Base-by-base conservation (phyloP, 2,329 filamentous ascomycete species). In the Aureobasidium musti region DNA sequence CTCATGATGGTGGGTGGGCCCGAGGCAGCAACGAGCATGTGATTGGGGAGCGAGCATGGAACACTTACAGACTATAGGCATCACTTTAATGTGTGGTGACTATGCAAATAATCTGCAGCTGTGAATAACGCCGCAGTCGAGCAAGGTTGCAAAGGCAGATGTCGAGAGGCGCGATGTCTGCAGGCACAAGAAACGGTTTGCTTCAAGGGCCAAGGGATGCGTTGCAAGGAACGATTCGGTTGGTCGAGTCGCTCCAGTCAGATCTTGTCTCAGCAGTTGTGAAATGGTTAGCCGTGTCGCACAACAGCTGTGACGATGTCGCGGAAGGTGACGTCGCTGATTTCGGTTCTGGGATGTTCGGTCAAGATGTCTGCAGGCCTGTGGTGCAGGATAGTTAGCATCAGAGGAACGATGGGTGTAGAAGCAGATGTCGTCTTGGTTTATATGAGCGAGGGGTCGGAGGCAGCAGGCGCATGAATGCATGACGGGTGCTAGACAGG, bases 41-140 rank as follows among this genome's bases (percentile, higher is more conserved):
- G 61, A 64, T 7, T 53, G 43, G 35, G 21, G n/a, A 5, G 63
- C n/a, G 30, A 26, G 37, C 7, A 50, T 28, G 47, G 23, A 8
- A 39, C 21, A 68, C 67, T 68, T 47, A 68, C 67, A 66, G 67
- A 68, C 57, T 61, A 66, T 56, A 61, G 63, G 63, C 67, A 68
- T 68, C 53, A 68, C 67, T 66, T 41, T 64, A n/a, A 30, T 52
- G 45, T 45, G 11, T 43, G 19, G 47, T 43, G 49, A 64, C 39
- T 37, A 35, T 21, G 49, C 30, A 26, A 26, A 23, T 33, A 23
- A 21, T 45, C 33, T 39, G 47, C 26, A 49, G 43, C 33, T 41
- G 45, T 35, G 19, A 52, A 45, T 35, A 8, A 52, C 41, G 45
- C 59, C 30, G 28, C 59, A 23, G 45, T 63, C 10, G 28, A 26